A percentile compares a stretch with the other conserved stretches of the same genome.
Evolutionary conservation across 305 asterid species (phyloP).

Genomic region (Plantago lanceolata): DNA sequence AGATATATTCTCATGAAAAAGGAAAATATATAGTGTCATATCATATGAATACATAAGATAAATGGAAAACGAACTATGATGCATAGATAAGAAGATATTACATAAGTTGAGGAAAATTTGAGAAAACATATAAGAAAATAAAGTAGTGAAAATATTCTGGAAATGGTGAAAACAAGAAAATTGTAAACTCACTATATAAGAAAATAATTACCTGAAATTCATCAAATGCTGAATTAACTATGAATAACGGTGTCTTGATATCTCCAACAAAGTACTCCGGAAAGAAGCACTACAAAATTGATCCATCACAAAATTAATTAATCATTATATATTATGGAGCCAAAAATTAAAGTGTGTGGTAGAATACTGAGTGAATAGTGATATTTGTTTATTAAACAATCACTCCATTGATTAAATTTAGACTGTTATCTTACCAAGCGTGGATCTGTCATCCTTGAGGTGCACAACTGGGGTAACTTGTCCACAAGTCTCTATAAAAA

Average conservation of each 20-base stretch:
- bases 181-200: too few species aligned
- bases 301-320: too few species aligned
- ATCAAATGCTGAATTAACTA: constrained; percentile 31
- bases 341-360: background rate
- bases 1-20: too few species aligned
- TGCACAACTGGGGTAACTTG: constrained; percentile 34
- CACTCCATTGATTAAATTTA: background rate
- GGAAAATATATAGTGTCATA: too few species aligned
- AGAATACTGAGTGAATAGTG: background rate
- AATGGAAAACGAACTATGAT: too few species aligned
- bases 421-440: constrained; percentile 22
- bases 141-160: too few species aligned
- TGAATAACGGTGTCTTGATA: constrained; percentile 36
- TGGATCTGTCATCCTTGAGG: constrained; percentile 27
- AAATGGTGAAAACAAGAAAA: too few species aligned
- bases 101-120: too few species aligned
- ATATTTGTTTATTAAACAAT: background rate
- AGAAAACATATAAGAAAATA: too few species aligned
- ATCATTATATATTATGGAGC: background rate
- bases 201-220: constrained; percentile 28
- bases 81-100: too few species aligned
- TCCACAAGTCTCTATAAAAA: constrained; percentile 23
- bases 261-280: constrained; percentile 30
- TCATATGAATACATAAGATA: too few species aligned
- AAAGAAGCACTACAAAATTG: constrained; percentile 31